Evolutionary conservation across 768 basidiomycete genomes (phyloP).

Genomic region (Pleurotus platypus): DNA sequence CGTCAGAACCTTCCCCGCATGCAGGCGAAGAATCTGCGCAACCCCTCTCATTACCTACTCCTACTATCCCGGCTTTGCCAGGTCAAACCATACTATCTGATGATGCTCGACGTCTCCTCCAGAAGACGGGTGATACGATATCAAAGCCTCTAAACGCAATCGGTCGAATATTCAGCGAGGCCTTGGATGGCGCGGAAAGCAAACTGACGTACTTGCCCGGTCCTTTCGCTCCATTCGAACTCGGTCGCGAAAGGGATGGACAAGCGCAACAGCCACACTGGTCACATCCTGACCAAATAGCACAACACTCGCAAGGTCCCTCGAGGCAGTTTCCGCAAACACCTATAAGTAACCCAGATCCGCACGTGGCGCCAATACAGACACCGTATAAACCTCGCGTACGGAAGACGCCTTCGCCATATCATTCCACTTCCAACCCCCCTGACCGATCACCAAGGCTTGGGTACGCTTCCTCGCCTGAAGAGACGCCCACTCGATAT

Average conservation of each 20-base stretch:
- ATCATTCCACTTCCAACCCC: conserved; percentile 14
- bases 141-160: conserved; percentile 91
- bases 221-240: conserved; percentile 66
- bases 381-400: conserved; percentile 78
- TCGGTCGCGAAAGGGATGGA: conserved; percentile 43
- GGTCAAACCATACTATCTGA: conserved; percentile 46
- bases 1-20: conserved; percentile 37
- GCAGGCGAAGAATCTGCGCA: conserved; percentile 89
- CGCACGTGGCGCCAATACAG: conserved; percentile 37
- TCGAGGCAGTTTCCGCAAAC: conserved; percentile 36
- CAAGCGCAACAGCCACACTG: conserved; percentile 31
- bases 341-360: conserved; percentile 28
- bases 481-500: conserved; percentile 50
- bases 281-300: conserved; percentile 34
- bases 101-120: conserved; percentile 80
- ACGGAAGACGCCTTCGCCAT: conserved; percentile 46
- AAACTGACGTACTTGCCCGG: conserved; percentile 63
- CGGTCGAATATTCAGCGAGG: conserved; percentile 82
- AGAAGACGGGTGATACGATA: conserved; percentile 87
- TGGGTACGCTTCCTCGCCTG: conserved; percentile 25
- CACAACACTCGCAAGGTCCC: conserved; percentile 18
- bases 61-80: conserved; percentile 19
- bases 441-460: conserved; percentile 20
- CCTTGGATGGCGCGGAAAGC: conserved; percentile 68
- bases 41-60: conserved; percentile 62